Base-by-base conservation (phyloP, 148 eudicot species). In the Fagopyrum homotropicum region DNA sequence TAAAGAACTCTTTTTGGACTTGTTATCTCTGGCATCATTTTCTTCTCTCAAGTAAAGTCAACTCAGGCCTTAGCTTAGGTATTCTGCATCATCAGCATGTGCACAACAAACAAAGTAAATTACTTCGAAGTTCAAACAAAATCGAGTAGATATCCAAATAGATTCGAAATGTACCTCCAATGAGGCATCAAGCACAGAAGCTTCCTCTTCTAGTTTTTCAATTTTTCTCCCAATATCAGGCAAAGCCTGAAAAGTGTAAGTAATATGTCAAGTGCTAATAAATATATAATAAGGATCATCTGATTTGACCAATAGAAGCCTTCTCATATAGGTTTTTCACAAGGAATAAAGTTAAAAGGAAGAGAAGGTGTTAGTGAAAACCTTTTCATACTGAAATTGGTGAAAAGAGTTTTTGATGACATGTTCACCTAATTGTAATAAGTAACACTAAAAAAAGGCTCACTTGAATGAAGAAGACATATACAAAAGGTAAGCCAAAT, bases 341-440 rank as follows among this genome's bases (percentile, higher is more conserved):
- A 4, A 64, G 11, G 9, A 40, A 60, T 6, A 56, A 8, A 1
- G 44, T 55, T 74, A 9, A 73, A n/a, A 49, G 50, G 55, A 76
- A 59, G 57, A 64, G 73, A 68, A 49, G 29, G 73, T 51, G 57
- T 30, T 64, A 75, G 51, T 30, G 57, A 82, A 19, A 71, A 95
- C 99, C 99, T 95, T 95, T 79, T 95, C 99, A 74, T 95, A 85
- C 73, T 92, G 99, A 79, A 95, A 92, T 69, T 95, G 99, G 81
- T 95, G 99, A 83, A 95, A 95, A 56, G 99, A 92, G 84, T 92
- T 82, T 82, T 78, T 89, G 75, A 92, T 92, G 73, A 95, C 97
- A 88, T 95, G 99, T 85, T 95, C 99, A 69, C 97, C 99, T 35
- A 22, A 22, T 0, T 22, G 26, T 22, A 22, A 22, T 22, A 22